Conservation (phyloP, 805 yeast species). For the Kodamaea fukazawae region DNA sequence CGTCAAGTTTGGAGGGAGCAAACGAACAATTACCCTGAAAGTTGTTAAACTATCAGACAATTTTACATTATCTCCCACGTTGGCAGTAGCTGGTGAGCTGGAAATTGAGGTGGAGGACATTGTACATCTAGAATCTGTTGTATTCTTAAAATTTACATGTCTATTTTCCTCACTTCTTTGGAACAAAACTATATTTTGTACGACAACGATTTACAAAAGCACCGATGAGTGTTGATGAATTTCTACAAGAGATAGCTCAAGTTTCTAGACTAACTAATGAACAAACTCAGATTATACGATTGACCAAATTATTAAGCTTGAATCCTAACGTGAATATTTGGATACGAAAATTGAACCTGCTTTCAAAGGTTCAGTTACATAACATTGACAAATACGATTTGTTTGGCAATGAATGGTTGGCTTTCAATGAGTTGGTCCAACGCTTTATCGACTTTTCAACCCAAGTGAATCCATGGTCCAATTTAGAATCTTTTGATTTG, state of each 20-base stretch:
- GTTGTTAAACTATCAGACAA: too few relatives aligned
- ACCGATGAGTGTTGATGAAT: slow-evolving; percentile 14
- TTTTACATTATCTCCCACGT: too few relatives aligned
- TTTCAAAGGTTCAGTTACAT: slow-evolving; percentile 10
- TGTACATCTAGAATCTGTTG: too few relatives aligned
- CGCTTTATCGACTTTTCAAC: slow-evolving; percentile 48
- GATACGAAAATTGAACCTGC: slow-evolving; percentile 23
- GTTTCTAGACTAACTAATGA: slow-evolving; percentile 17
- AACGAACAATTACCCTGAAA: slow-evolving; percentile 9
- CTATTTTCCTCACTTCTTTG: too few relatives aligned
- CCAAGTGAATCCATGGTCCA: slow-evolving; percentile 53
- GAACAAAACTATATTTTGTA: too few relatives aligned
- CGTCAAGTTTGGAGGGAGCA: slow-evolving; percentile 23
- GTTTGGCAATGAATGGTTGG: slow-evolving; percentile 40
- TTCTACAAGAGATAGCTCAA: slow-evolving; percentile 32
- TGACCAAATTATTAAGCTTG: slow-evolving; percentile 23
- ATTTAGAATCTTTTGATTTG: slow-evolving; percentile 52
- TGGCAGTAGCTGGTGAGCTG: too few relatives aligned
- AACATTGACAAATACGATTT: slow-evolving; percentile 23
- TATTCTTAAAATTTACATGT: too few relatives aligned
- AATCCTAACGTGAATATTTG: slow-evolving; percentile 25
- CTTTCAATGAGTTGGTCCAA: slow-evolving; percentile 44
- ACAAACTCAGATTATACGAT: slow-evolving; percentile 18
- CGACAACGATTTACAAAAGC: too few relatives aligned
- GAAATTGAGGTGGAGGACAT: too few relatives aligned